Evolutionary conservation across 306 rosid species (phyloP), one percentile per base, ranked within the genome.

Genomic region (Vigna nakashimae): DNA sequence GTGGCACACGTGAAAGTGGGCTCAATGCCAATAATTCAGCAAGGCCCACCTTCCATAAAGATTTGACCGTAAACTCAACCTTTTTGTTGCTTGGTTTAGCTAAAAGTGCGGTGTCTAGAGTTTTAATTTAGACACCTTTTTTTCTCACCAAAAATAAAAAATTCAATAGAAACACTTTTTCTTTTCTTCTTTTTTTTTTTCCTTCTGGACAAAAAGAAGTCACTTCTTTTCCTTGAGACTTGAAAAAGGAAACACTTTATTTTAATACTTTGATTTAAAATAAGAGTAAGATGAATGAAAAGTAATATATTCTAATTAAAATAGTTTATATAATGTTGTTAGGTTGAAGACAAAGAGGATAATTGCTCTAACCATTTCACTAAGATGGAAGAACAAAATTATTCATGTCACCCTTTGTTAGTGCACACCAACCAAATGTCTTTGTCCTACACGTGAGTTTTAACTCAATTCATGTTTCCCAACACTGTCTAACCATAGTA

Each of bases 1-100:
- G 91, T 87, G 98, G 89, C 93, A 75, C 89, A 82, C 82, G 80
- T 83, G 88, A 86, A 87, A 66, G 32, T 86, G 85, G 73, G 90
- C 82, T 87, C 80, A 72, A 67, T 57, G 16, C 82, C 91, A 93
- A 87, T 87, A 86, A 81, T 84, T 74, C 84, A 71, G 30, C 5
- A 6, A 71, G 88, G 65, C 83, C 89, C 92, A 80, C 89, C 30
- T 4, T 13, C 14, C 42, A 43, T 36, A 17, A 42, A 79, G 78
- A 82, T 90, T 88, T 89, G 90, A 84, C 92, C 82, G 75, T 82
- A 53, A 68, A 69, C 69, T 76, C 30, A 59, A 10, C 20, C 52
- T 28, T 30, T 79, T 22, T 71, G 80, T 59, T 67, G 28, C 34
- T 48, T 68, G 57, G 51, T 45, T 50, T 3, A 45, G 24, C 48